Percentiles rank a stretch among this genome's conserved stretches.
Evolutionary conservation across 129 eudicot genomes (phyloP).

Genomic region (Ambrosia artemisiifolia): DNA sequence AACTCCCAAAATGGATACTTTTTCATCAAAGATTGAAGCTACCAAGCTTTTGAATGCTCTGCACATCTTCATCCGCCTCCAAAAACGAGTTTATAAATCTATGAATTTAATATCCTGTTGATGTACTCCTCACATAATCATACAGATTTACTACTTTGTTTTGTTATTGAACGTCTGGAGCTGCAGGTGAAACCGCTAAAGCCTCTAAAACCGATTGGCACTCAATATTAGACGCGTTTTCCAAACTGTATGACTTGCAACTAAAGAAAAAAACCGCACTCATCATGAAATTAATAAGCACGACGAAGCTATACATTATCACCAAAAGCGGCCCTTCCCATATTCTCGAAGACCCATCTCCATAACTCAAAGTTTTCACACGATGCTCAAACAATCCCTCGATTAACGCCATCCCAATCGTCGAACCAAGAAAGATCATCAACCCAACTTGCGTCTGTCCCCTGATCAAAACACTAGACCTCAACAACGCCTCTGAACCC

Average conservation of each 20-base stretch:
- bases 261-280: slow-evolving; percentile 90
- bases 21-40: background rate
- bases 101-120: background rate
- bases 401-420: slow-evolving; percentile 83
- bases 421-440: slow-evolving; percentile 77
- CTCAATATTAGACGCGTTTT: slow-evolving; percentile 50
- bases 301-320: slow-evolving; percentile 81
- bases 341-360: slow-evolving; percentile 92
- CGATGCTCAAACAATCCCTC: slow-evolving; percentile 88
- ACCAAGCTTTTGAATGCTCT: slow-evolving; percentile 1
- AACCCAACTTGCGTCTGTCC: slow-evolving; percentile 96
- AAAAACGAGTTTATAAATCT: slow-evolving; percentile 1
- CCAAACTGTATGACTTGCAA: slow-evolving; percentile 87
- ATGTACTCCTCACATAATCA: background rate
- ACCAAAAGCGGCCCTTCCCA: slow-evolving; percentile 99
- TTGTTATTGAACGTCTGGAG: slow-evolving; percentile 30
- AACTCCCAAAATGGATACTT: background rate
- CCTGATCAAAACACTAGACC: slow-evolving; percentile 68
- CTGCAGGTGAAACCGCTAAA: slow-evolving; percentile 38
- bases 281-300: slow-evolving; percentile 91
- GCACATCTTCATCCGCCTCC: slow-evolving; percentile 18
- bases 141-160: slow-evolving; percentile 10
- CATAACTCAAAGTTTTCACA: slow-evolving; percentile 47
- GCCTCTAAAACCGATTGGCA: slow-evolving; percentile 76
- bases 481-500: slow-evolving; percentile 77